Evolutionary conservation across 352 stramenopile species (phyloP), one percentile per base, ranked within the genome.

Genomic region (Pythium scleroteichum): DNA sequence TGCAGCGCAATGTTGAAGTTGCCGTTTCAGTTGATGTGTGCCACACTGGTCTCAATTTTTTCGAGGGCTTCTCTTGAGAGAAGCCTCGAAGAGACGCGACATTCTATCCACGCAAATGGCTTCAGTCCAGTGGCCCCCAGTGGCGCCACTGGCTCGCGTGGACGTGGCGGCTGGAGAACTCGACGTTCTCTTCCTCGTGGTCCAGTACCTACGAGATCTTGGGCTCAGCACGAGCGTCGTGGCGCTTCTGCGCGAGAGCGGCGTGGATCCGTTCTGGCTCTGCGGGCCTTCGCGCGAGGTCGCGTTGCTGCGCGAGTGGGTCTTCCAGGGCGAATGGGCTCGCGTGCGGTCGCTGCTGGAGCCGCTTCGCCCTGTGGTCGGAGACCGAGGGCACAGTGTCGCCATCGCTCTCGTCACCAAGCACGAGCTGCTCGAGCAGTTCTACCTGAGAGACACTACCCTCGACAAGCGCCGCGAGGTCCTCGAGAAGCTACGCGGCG

Each of bases 151-250:
- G 29, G 29, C 29, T 10, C 60, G 52, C n/a, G 53, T 63, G 40
- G 4, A 9, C 20, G 49, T 69, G 12, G 38, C 39, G 6, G 40
- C 59, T 9, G 3, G 7, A 10, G 62, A 69, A 26, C 13, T 52
- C 9, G 68, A 83, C 54, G 61, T 87, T 51, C 66, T 88, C n/a
- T 84, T 77, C 49, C 71, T 88, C 38, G 64, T 91, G 35, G 59
- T 55, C 1, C 68, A 75, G 38, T 79, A 87, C 60, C 49, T 92
- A 20, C 71, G 76, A 16, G 45, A 52, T 0, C 73, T 64, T 14
- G 71, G 67, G 8, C 62, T 89, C 9, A 73, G 63, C 53, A 54
- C 59, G 14, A 76, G 62, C 4, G 79, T 74, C 12, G 59, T 86
- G 51, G 49, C 70, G 50, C 65, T 92, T 52, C 70, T 85, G 55